Evolutionary conservation across 306 rosid genomes (phyloP).

Genomic region (Astragalus glycyphyllos): DNA sequence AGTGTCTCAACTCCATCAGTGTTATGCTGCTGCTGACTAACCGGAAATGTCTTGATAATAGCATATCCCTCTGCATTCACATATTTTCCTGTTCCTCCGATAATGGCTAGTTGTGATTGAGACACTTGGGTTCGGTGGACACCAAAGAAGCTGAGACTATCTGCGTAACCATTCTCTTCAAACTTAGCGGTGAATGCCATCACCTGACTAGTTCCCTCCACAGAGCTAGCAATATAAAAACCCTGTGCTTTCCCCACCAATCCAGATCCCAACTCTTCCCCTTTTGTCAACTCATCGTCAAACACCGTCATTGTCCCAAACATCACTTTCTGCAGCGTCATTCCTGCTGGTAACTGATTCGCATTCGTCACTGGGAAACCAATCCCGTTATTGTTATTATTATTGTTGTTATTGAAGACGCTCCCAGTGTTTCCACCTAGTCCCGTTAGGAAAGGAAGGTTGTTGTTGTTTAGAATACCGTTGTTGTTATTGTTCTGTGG

Average conservation of each 20-base stretch:
- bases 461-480: constrained; percentile 76
- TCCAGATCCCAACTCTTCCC: constrained; percentile 76
- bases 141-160: constrained; percentile 80
- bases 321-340: constrained; percentile 65
- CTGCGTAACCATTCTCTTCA: constrained; percentile 66
- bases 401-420: constrained; percentile 59
- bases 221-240: constrained; percentile 71
- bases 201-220: constrained; percentile 77
- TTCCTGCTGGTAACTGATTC: constrained; percentile 61
- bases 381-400: constrained; percentile 48
- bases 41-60: constrained; percentile 61
- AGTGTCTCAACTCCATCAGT: constrained; percentile 70
- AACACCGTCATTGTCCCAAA: constrained; percentile 84
- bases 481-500: constrained; percentile 71
- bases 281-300: constrained; percentile 82
- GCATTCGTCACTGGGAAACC: constrained; percentile 56
- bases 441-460: constrained; percentile 87
- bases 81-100: constrained; percentile 86
- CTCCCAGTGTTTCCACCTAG: constrained; percentile 62
- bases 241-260: constrained; percentile 86
- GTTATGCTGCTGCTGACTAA: constrained; percentile 65
- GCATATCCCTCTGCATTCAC: constrained; percentile 73
- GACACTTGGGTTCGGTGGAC: constrained; percentile 68
- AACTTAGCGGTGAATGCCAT: constrained; percentile 83
- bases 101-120: constrained; percentile 77